These are phyloP conservation scores for Cardamine resedifolia DNA, from an alignment of 345 rosid genomes.

Conservation along the genomic window DNA sequence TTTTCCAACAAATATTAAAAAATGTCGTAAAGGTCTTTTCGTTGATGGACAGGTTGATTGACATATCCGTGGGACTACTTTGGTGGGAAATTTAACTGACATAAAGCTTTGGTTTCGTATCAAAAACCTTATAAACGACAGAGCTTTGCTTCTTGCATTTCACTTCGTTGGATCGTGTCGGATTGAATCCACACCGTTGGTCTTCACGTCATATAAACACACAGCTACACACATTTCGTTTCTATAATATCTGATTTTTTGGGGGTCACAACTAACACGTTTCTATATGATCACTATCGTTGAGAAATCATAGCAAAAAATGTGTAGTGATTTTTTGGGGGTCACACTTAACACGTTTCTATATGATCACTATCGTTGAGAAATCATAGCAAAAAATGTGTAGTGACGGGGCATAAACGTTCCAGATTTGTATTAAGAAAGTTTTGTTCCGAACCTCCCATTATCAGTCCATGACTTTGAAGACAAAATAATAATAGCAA, in stretches of 20 bases:
- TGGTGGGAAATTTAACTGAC: conserved; percentile 37
- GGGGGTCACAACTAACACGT: neutral
- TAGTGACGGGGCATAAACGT: neutral
- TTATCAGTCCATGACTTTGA: neutral
- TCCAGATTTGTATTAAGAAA: neutral
- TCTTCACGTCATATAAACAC: neutral
- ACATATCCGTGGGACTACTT: conserved; percentile 35
- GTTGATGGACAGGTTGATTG: conserved; percentile 51
- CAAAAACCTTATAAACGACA: conserved; percentile 16
- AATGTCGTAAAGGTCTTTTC: conserved; percentile 31
- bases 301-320: neutral
- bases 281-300: neutral
- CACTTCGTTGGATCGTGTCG: conserved; percentile 11
- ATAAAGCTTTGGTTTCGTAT: conserved; percentile 30
- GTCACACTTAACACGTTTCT: neutral
- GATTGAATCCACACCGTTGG: conserved; percentile 21
- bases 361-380: neutral
- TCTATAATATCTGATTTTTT: neutral
- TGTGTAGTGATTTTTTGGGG: neutral
- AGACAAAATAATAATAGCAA: neutral
- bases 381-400: neutral
- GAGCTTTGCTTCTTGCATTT: conserved; percentile 25
- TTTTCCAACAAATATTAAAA: neutral
- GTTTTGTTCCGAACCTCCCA: neutral
- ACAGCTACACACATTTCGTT: neutral